A percentile compares a stretch with the other conserved stretches of the same genome.
phyloP scores from a whole-genome alignment of 306 rosid genomes.

The Cucumis melo region DNA sequence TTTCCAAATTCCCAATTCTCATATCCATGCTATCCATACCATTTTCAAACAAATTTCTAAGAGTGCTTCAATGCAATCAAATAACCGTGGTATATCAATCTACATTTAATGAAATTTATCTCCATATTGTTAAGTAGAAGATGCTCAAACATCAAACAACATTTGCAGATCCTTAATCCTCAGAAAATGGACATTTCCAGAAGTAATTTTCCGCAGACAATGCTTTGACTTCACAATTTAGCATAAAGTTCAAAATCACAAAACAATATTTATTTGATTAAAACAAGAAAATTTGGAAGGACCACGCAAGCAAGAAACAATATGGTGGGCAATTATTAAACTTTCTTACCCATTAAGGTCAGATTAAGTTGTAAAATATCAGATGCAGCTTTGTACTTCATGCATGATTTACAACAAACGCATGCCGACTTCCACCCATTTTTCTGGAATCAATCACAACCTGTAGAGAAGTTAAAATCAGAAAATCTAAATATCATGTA shows the following conservation, averaged over 20 bases:
- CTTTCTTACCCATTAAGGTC: constrained; percentile 24
- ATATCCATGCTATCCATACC: no score
- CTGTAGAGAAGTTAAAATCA: constrained; percentile 21
- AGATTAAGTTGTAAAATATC: constrained; percentile 13
- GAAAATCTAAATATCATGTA: not conserved
- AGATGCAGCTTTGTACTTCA: constrained; percentile 20
- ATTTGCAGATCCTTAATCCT: not conserved
- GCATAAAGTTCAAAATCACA: not conserved
- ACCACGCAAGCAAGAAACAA: not conserved
- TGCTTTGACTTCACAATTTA: not conserved
- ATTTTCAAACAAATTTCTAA: not conserved
- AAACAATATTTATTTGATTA: not conserved
- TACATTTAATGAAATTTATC: not conserved
- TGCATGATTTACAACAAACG: constrained; percentile 14
- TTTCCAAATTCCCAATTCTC: not conserved
- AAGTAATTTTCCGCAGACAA: not conserved
- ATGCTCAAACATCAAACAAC: not conserved
- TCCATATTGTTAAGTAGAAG: not conserved
- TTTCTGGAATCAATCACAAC: constrained; percentile 43
- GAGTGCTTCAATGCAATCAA: not conserved
- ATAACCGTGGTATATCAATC: not conserved
- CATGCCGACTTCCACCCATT: constrained; percentile 25
- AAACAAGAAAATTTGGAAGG: not conserved
- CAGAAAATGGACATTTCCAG: not conserved
- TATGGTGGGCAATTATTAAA: not conserved